Percentiles rank a stretch among this genome's conserved stretches.
Conservation (phyloP, 2,329 filamentous ascomycete species). For the Dothidotthia symphoricarpi region DNA sequence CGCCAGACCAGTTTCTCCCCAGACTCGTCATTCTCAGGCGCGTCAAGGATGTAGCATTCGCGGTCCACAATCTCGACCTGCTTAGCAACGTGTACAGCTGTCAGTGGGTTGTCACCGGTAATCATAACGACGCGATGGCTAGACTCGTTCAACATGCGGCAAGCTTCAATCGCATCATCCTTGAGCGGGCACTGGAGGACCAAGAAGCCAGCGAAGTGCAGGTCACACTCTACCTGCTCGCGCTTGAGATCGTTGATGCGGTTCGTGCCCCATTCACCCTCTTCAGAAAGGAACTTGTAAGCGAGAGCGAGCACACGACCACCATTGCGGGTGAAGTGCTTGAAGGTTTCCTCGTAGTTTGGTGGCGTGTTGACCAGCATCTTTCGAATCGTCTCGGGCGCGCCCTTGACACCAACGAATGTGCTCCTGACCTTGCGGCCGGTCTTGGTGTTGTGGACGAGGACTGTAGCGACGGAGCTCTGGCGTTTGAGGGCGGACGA, state of each 20-base stretch:
- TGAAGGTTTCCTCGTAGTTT: conserved; percentile 96
- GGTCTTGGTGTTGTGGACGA: conserved; percentile 67
- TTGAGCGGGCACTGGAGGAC: conserved; percentile 95
- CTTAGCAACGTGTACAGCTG: conserved; percentile 89
- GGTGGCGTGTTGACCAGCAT: conserved; percentile 81
- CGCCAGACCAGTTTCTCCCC: conserved; percentile 87
- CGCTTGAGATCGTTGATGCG: conserved; percentile 93
- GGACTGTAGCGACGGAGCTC: conserved; percentile 85
- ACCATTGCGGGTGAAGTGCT: conserved; percentile 94
- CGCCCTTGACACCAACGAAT: conserved; percentile 94
- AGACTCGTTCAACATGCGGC: conserved; percentile 97
- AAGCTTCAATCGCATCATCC: conserved; percentile 89
- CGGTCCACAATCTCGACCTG: conserved; percentile 98
- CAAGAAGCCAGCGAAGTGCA: conserved; percentile 91
- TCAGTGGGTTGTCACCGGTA: conserved; percentile 95
- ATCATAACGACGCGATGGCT: conserved; percentile 99
- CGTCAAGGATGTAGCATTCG: conserved; percentile 90
- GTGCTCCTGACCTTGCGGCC: conserved; percentile 78
- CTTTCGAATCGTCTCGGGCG: conserved; percentile 92
- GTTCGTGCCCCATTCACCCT: conserved; percentile 75
- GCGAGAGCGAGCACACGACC: conserved; percentile 90
- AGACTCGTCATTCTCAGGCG: conserved; percentile 82
- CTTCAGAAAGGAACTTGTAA: conserved; percentile 84
- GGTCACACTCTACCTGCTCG: conserved; percentile 80
- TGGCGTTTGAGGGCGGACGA: conserved; percentile 95